Percentiles rank a stretch among this genome's conserved stretches.
These are phyloP conservation scores for Lathyrus oleraceus DNA, from an alignment of 306 rosid genomes.

Conservation along the genomic window DNA sequence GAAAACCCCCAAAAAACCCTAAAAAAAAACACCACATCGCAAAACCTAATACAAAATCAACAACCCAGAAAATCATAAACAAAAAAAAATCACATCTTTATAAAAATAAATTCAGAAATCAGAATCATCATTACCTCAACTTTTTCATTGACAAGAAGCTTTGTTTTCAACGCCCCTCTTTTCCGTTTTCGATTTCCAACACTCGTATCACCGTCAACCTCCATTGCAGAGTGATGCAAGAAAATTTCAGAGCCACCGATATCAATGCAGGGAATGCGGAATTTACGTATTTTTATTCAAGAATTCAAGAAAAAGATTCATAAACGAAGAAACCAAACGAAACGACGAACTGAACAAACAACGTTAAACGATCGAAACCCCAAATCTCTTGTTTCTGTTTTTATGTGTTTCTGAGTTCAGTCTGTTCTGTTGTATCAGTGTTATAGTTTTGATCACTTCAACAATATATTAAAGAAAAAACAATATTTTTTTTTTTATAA, in stretches of 20 bases:
- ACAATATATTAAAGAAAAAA: background rate
- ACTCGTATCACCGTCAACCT: constrained; percentile 17
- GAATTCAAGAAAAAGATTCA: background rate
- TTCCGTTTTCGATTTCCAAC: constrained; percentile 5
- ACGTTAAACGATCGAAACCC: constrained; percentile 15
- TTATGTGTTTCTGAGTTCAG: constrained; percentile 4
- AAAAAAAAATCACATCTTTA: constrained; percentile 4
- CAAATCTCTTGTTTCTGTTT: background rate
- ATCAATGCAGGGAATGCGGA: background rate
- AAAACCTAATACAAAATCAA: background rate
- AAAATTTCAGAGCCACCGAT: background rate
- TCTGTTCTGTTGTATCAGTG: background rate
- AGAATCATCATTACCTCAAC: constrained; percentile 46
- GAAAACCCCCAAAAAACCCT: background rate
- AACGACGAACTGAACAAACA: background rate
- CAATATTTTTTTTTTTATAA: too few relatives aligned
- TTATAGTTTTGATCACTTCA: constrained; percentile 8
- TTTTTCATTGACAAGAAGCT: constrained; percentile 37
- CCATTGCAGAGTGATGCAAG: constrained; percentile 35
- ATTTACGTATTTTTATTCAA: background rate
- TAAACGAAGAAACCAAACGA: background rate
- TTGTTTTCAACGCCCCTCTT: constrained; percentile 17
- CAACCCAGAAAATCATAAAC: constrained; percentile 2
- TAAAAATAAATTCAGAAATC: too few relatives aligned
- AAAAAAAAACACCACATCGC: background rate